Percentiles rank a stretch among this genome's conserved stretches.
phyloP scores from a whole-genome alignment of 2,329 filamentous ascomycete species.

The Xylogone sp. region DNA sequence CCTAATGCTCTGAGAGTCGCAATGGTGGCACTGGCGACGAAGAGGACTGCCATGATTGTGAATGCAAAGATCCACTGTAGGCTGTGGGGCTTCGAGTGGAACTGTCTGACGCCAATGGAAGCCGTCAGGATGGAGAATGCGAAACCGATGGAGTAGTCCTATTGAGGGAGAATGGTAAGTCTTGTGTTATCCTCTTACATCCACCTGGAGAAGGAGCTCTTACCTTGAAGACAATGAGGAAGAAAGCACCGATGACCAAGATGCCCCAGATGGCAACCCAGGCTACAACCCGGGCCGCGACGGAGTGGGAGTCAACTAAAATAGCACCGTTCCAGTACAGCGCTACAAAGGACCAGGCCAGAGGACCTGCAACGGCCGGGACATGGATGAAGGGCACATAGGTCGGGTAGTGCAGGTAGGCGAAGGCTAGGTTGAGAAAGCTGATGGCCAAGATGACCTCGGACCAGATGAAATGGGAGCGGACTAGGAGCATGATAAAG shows the following conservation, averaged over 20 bases:
- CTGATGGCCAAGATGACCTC: conserved; percentile 76
- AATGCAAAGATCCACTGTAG: conserved; percentile 95
- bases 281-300: conserved; percentile 73
- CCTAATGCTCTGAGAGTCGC: conserved; percentile 63
- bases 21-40: conserved; percentile 62
- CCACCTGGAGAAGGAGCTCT: no score
- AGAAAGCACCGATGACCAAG: conserved; percentile 71
- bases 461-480: conserved; percentile 69
- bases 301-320: conserved; percentile 63
- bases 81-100: conserved; percentile 67
- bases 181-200: no score
- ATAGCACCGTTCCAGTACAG: conserved; percentile 89
- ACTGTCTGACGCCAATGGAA: conserved; percentile 74
- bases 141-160: conserved; percentile 75
- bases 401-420: conserved; percentile 77
- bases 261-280: conserved; percentile 89
- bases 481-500: conserved; percentile 81
- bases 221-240: conserved; percentile 70
- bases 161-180: conserved; percentile 22
- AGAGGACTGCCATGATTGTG: conserved; percentile 71
- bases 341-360: conserved; percentile 83
- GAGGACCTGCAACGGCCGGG: conserved; percentile 69
- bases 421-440: conserved; percentile 72
- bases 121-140: conserved; percentile 69
- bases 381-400: conserved; percentile 73